These are phyloP conservation scores for Aureobasidium uvarum DNA, from an alignment of 2,329 filamentous ascomycete genomes.

Conservation along the genomic window DNA sequence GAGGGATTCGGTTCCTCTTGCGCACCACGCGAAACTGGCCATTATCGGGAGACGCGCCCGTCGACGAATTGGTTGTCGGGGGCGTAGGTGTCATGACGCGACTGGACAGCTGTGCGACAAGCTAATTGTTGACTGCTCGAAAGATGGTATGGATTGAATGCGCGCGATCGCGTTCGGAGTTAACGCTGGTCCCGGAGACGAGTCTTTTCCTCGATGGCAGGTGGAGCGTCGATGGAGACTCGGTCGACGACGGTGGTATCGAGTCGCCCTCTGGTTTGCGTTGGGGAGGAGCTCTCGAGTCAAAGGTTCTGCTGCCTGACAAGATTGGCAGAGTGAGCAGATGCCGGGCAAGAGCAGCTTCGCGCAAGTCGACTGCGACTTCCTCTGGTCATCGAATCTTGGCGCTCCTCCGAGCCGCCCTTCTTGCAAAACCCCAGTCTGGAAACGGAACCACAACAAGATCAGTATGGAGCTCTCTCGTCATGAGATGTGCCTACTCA, in stretches of 20 bases:
- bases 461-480: too few species aligned
- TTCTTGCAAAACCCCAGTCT: background rate
- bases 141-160: background rate
- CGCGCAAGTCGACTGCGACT: constrained; percentile 4
- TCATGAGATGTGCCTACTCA: background rate
- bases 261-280: background rate
- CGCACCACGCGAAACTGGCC: constrained; percentile 83
- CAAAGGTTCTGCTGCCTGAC: background rate
- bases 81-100: constrained; percentile 66
- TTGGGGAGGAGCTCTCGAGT: background rate
- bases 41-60: constrained; percentile 72
- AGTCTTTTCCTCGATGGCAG: background rate
- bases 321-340: background rate
- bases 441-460: background rate
- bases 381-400: constrained; percentile 5
- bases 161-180: constrained; percentile 16
- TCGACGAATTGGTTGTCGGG: constrained; percentile 73
- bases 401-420: background rate
- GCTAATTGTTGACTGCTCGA: background rate
- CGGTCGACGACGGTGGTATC: background rate
- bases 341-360: constrained; percentile 9
- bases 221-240: background rate
- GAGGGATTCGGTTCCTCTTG: constrained; percentile 85
- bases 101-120: background rate
- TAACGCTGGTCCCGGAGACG: background rate